These are phyloP conservation scores for Colletotrichum gigasporum DNA, from an alignment of 2,329 filamentous ascomycete species.

Conservation along the genomic window DNA sequence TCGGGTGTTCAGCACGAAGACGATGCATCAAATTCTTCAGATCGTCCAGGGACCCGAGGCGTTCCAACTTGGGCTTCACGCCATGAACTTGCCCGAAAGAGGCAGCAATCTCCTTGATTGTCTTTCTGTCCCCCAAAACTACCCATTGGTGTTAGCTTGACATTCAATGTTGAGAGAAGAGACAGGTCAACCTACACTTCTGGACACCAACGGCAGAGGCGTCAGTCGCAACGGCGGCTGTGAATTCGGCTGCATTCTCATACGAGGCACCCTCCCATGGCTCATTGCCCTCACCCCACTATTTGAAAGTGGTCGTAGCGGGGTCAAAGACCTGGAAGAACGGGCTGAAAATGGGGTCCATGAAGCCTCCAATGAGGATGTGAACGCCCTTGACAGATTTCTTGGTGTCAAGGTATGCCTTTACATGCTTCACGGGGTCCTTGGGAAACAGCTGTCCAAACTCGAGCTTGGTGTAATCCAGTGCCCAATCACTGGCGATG, in stretches of 20 bases:
- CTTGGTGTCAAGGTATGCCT: slow-evolving; percentile 48
- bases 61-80: neutral
- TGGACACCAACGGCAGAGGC: neutral
- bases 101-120: neutral
- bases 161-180: neutral
- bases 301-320: slow-evolving; percentile 37
- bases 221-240: slow-evolving; percentile 28
- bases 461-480: slow-evolving; percentile 51
- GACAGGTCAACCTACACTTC: neutral
- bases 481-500: slow-evolving; percentile 49
- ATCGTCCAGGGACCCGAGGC: neutral
- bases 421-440: slow-evolving; percentile 50
- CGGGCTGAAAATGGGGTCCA: slow-evolving; percentile 42
- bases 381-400: slow-evolving; percentile 48
- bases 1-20: neutral
- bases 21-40: neutral
- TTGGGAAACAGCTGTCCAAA: slow-evolving; percentile 47
- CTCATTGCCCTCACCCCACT: slow-evolving; percentile 48
- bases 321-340: slow-evolving; percentile 37
- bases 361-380: slow-evolving; percentile 49
- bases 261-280: slow-evolving; percentile 48
- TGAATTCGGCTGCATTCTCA: slow-evolving; percentile 46
- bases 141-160: neutral
- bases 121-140: neutral
- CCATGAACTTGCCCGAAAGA: neutral